Evolutionary conservation across 2,329 filamentous ascomycete species (phyloP).

Genomic region (Sclerotiophoma versabilis): DNA sequence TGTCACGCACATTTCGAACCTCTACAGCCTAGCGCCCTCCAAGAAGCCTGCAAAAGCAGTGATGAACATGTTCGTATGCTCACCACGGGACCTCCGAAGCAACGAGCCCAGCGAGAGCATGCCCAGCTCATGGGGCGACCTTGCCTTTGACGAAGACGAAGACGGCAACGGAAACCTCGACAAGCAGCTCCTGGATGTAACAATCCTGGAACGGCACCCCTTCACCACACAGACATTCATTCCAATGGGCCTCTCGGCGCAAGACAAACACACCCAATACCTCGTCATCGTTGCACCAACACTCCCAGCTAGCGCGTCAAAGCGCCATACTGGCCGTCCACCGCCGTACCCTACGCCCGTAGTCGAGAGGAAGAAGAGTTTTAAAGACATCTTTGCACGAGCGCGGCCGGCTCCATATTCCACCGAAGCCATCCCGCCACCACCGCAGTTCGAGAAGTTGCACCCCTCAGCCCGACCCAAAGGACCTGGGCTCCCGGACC

Average conservation of each 20-base stretch:
- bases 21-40: slow-evolving; percentile 72
- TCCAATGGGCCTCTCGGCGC: slow-evolving; percentile 68
- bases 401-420: slow-evolving; percentile 57
- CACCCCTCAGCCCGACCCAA: slow-evolving; percentile 50
- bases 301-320: slow-evolving; percentile 57
- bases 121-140: slow-evolving; percentile 45
- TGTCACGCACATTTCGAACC: slow-evolving; percentile 75
- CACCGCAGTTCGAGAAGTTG: slow-evolving; percentile 35
- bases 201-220: slow-evolving; percentile 86
- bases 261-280: slow-evolving; percentile 64
- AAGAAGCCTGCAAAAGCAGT: slow-evolving; percentile 64
- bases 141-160: slow-evolving; percentile 44
- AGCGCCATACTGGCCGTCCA: slow-evolving; percentile 36
- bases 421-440: slow-evolving; percentile 55
- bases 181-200: slow-evolving; percentile 66
- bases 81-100: slow-evolving; percentile 65
- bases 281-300: slow-evolving; percentile 90
- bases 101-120: slow-evolving; percentile 46
- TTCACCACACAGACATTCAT: slow-evolving; percentile 94
- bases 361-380: slow-evolving; percentile 33
- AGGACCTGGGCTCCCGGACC: slow-evolving; percentile 72
- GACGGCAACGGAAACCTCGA: slow-evolving; percentile 30
- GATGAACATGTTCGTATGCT: slow-evolving; percentile 91
- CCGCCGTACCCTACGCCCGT: slow-evolving; percentile 54
- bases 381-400: slow-evolving; percentile 52